Evolutionary conservation across 2,329 filamentous ascomycete species (phyloP), one percentile per base, ranked within the genome.

Genomic region (Colletotrichum sublineola): DNA sequence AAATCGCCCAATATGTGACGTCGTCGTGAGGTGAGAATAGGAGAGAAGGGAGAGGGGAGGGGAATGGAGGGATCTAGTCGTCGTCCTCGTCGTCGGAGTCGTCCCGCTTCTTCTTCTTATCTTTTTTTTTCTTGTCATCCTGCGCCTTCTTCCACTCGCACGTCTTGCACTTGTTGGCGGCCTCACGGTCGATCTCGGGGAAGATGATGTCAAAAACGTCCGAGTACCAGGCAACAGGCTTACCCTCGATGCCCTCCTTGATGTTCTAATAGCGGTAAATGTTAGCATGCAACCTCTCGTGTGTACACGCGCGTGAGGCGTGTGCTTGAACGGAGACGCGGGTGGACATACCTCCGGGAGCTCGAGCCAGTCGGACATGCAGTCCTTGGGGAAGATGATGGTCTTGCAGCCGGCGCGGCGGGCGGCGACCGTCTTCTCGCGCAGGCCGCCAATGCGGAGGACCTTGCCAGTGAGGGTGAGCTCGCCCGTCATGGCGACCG

Each of bases 381-480:
- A 98, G 84, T 99, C 97, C 76, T 91, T 90, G 36, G 96, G 96
- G 88, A 99, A 99, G 75, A 99, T 92, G 77, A 99, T 92, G 82
- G 91, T 97, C 82, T 93, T 96, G 78, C 95, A 97, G 67, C 97
- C 96, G 31, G 96, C 96, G 75, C 96, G 88, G 79, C 95, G 90
- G 70, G 96, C 97, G 40, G 96, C 96, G 50, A 99, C 96, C 8
- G 96, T 98, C 91, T 99, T 99, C 85, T 99, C 96, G 58, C 96
- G 88, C 77, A 99, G 84, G 0, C 96, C 96, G 62, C 96, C 96
- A 80, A 99, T 99, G 74, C 96, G 89, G 64, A 99, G 85, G 2
- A 99, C 96, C 84, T 99, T 99, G 67, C 96, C 96, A 1, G 96
- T 99, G 64, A 99, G 91, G 1, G 97, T 99, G 75, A 99, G 86